Conservation (phyloP, 352 stramenopile species). For the Albugo candida region DNA sequence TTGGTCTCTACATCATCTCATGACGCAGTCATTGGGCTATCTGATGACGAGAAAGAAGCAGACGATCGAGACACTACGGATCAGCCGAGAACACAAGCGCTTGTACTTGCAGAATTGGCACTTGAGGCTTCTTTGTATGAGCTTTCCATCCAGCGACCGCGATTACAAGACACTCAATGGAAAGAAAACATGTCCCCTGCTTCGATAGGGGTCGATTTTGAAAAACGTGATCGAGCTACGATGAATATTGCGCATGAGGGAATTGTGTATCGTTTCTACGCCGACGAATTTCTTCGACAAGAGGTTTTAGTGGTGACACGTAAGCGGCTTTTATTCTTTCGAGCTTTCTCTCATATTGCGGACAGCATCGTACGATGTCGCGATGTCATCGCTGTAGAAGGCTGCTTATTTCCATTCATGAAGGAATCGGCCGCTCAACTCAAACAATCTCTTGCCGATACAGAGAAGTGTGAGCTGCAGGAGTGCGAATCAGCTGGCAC, state of each 20-base stretch:
- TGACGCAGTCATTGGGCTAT: no score
- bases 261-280: constrained; percentile 51
- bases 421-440: neutral
- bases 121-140: constrained; percentile 42
- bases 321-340: constrained; percentile 35
- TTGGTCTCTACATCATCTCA: neutral
- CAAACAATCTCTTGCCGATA: neutral
- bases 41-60: no score
- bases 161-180: constrained; percentile 26
- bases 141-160: constrained; percentile 23
- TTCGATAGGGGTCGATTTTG: constrained; percentile 44
- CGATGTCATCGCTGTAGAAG: constrained; percentile 31
- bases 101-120: constrained; percentile 1
- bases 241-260: constrained; percentile 37
- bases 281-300: constrained; percentile 34
- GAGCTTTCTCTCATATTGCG: constrained; percentile 31
- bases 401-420: constrained; percentile 11
- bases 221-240: constrained; percentile 29
- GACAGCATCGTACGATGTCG: constrained; percentile 26
- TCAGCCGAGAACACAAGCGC: no score
- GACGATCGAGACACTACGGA: no score
- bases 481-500: neutral
- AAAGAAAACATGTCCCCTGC: constrained; percentile 21
- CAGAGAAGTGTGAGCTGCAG: no score
- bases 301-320: constrained; percentile 53